phyloP scores from a whole-genome alignment of 2,329 filamentous ascomycete species.

The Xylaria sp. region DNA sequence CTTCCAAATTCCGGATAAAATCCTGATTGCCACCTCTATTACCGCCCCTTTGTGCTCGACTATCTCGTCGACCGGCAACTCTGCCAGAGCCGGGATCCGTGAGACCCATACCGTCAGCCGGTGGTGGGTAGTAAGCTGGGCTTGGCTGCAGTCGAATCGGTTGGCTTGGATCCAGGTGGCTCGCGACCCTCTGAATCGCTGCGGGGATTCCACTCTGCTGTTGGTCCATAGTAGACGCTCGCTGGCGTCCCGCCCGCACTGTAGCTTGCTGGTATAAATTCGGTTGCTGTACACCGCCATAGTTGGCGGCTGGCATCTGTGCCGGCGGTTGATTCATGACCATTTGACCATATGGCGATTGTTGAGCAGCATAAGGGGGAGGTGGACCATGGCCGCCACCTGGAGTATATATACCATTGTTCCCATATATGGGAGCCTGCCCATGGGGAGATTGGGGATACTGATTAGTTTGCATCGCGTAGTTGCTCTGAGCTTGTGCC shows the following conservation, averaged over 20 bases:
- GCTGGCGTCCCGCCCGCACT: slow-evolving; percentile 81
- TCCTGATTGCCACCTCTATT: slow-evolving; percentile 75
- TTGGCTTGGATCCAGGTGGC: slow-evolving; percentile 92
- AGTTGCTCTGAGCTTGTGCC: slow-evolving; percentile 74
- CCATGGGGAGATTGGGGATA: slow-evolving; percentile 59
- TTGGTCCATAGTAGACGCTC: slow-evolving; percentile 96
- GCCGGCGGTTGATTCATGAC: slow-evolving; percentile 74
- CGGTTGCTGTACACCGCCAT: slow-evolving; percentile 64
- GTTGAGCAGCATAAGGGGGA: slow-evolving; percentile 82
- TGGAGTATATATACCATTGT: slow-evolving; percentile 83
- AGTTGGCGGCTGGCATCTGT: slow-evolving; percentile 74
- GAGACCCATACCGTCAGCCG: slow-evolving; percentile 79
- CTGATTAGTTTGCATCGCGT: slow-evolving; percentile 64
- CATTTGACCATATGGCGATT: slow-evolving; percentile 78
- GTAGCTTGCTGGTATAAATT: slow-evolving; percentile 80
- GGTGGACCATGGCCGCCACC: slow-evolving; percentile 68
- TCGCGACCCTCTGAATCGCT: slow-evolving; percentile 92
- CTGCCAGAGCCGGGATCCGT: slow-evolving; percentile 68
- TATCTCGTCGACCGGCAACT: slow-evolving; percentile 77
- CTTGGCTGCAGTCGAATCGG: slow-evolving; percentile 95
- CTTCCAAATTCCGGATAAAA: slow-evolving; percentile 94
- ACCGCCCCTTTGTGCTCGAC: slow-evolving; percentile 71
- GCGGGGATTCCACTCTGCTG: slow-evolving; percentile 92
- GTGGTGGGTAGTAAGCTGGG: slow-evolving; percentile 95
- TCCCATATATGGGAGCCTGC: slow-evolving; percentile 78